Evolutionary conservation across 192 early-diverging fungal genomes (phyloP).

Genomic region (Coemansia sp.): DNA sequence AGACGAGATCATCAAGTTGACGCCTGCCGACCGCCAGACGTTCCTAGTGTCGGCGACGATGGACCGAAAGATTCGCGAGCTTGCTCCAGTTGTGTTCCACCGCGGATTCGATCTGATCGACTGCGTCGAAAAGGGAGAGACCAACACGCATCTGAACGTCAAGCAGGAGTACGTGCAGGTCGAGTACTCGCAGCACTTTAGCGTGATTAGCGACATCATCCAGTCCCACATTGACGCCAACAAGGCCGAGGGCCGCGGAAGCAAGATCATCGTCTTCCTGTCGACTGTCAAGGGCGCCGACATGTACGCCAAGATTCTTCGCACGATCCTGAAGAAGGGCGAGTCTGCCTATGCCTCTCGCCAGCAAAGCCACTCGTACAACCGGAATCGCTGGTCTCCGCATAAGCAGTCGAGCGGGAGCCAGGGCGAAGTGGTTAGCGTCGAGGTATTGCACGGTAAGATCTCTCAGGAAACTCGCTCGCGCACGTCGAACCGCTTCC

Average conservation of each 20-base stretch:
- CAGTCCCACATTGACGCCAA: conserved; percentile 51
- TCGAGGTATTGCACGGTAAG: conserved; percentile 76
- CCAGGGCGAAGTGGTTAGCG: conserved; percentile 16
- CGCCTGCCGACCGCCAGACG: conserved; percentile 77
- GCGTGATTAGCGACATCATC: conserved; percentile 64
- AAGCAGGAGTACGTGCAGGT: conserved; percentile 73
- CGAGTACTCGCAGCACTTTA: conserved; percentile 63
- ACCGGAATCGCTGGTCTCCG: conserved; percentile 6
- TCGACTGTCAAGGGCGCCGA: conserved; percentile 66
- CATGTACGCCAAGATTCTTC: conserved; percentile 28
- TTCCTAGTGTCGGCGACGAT: conserved; percentile 95
- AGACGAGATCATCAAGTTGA: conserved; percentile 59
- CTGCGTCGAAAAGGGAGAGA: conserved; percentile 81
- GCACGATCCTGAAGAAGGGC: conserved; percentile 22
- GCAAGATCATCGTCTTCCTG: conserved; percentile 89
- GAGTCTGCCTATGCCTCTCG: neutral
- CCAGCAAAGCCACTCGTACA: neutral
- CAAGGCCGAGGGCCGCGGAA: conserved; percentile 54
- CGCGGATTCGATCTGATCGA: conserved; percentile 71
- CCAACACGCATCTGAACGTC: conserved; percentile 76
- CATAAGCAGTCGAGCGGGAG: neutral
- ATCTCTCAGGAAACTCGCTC: conserved; percentile 72
- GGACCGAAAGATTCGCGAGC: conserved; percentile 62
- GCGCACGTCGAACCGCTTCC: conserved; percentile 72
- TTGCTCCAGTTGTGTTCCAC: conserved; percentile 66